phyloP scores from a whole-genome alignment of 1,139 yeast species.

The Saccharomyces hybrid region DNA sequence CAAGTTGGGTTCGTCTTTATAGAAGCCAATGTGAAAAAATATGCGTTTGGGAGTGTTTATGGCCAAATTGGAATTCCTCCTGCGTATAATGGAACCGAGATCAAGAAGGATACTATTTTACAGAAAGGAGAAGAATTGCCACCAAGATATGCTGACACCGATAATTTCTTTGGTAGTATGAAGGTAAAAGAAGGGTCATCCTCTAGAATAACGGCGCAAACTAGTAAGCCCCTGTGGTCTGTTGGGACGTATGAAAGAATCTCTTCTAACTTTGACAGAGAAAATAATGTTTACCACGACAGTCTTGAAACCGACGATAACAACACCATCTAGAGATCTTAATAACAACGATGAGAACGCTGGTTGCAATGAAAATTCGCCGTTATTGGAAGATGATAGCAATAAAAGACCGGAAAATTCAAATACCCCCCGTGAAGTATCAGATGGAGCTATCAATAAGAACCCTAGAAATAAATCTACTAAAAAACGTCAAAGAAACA shows the following conservation, averaged over 20 bases:
- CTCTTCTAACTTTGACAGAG: conserved; percentile 20
- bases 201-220: neutral
- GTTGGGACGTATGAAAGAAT: conserved; percentile 16
- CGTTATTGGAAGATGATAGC: neutral
- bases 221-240: neutral
- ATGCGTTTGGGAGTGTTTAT: conserved; percentile 77
- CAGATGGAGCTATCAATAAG: neutral
- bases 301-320: conserved; percentile 2
- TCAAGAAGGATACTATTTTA: conserved; percentile 47
- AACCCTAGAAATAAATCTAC: neutral
- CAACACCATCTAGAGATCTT: no score
- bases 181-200: conserved; percentile 11
- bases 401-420: conserved; percentile 1
- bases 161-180: conserved; percentile 48
- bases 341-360: conserved; percentile 5
- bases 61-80: conserved; percentile 76
- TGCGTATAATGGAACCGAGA: conserved; percentile 48
- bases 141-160: conserved; percentile 42
- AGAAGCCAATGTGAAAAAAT: conserved; percentile 82
- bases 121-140: conserved; percentile 72
- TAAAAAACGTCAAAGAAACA: conserved; percentile 5
- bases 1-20: conserved; percentile 89
- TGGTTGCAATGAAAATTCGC: neutral
- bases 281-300: conserved; percentile 11
- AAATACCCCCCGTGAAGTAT: neutral